A percentile compares a stretch with the other conserved stretches of the same genome.
Conservation (phyloP, 2,329 filamentous ascomycete species). For the Ophiostoma populinum region DNA sequence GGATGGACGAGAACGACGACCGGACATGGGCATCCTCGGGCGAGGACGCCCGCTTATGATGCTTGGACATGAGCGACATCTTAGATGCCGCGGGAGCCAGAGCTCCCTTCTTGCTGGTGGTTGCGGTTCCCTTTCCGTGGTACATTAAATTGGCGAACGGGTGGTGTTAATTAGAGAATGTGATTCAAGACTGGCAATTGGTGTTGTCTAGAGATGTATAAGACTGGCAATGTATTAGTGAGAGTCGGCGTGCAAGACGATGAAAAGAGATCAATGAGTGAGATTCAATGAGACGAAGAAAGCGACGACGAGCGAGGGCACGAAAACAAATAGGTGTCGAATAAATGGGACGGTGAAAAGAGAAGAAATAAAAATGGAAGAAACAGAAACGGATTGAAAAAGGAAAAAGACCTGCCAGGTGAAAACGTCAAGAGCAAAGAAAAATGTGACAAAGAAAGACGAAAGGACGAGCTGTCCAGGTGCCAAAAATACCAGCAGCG, state of each 20-base stretch:
- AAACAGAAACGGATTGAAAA: background rate
- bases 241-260: background rate
- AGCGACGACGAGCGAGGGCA: background rate
- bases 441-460: background rate
- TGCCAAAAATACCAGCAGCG: slow-evolving; percentile 1
- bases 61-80: slow-evolving; percentile 7
- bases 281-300: background rate
- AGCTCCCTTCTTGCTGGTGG: slow-evolving; percentile 7
- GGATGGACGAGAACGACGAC: slow-evolving; percentile 44
- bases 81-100: slow-evolving; percentile 3
- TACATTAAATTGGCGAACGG: slow-evolving; percentile 6
- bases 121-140: slow-evolving; percentile 1
- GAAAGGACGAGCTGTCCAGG: background rate
- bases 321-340: background rate
- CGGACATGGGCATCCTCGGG: slow-evolving; percentile 17
- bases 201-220: too few species aligned
- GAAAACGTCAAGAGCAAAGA: too few species aligned
- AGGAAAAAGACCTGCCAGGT: too few species aligned
- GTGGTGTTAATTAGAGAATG: background rate
- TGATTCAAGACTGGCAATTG: too few species aligned
- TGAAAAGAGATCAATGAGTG: background rate
- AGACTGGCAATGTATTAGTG: background rate
- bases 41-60: slow-evolving; percentile 8
- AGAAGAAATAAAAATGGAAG: background rate
- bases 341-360: background rate